A percentile compares a stretch with the other conserved stretches of the same genome.
Evolutionary conservation across 805 yeast species (phyloP).

Genomic region (Candida hungchunana): DNA sequence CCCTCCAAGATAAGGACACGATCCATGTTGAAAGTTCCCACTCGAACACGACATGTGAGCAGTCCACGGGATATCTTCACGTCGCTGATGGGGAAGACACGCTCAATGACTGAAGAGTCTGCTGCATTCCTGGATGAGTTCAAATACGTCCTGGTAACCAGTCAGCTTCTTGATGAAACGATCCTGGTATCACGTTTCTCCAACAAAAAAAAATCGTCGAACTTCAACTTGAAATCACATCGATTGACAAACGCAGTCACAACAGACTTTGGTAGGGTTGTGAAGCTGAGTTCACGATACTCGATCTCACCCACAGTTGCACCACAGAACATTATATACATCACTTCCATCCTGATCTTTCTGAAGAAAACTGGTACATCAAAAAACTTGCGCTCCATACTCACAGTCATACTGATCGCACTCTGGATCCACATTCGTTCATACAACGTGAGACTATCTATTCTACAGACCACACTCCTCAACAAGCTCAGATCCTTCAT

Average conservation of each 20-base stretch:
- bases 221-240: background rate
- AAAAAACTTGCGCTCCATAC: constrained; percentile 3
- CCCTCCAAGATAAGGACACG: constrained; percentile 10
- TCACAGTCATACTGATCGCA: constrained; percentile 5
- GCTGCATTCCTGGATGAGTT: constrained; percentile 44
- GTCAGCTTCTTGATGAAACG: constrained; percentile 41
- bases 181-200: constrained; percentile 27
- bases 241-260: too few species aligned
- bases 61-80: constrained; percentile 2
- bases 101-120: constrained; percentile 9
- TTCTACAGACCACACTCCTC: constrained; percentile 14
- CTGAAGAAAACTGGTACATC: background rate
- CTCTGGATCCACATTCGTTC: constrained; percentile 8
- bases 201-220: constrained; percentile 17
- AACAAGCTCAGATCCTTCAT: constrained; percentile 18
- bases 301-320: constrained; percentile 2
- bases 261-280: constrained; percentile 6
- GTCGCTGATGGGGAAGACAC: constrained; percentile 5
- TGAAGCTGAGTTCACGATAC: constrained; percentile 1
- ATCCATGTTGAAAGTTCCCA: too few species aligned
- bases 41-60: too few species aligned
- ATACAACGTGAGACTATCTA: constrained; percentile 4
- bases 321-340: constrained; percentile 1
- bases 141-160: constrained; percentile 44
- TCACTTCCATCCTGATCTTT: constrained; percentile 2